Evolutionary conservation across 306 rosid genomes (phyloP).

Genomic region (Geum urbanum): DNA sequence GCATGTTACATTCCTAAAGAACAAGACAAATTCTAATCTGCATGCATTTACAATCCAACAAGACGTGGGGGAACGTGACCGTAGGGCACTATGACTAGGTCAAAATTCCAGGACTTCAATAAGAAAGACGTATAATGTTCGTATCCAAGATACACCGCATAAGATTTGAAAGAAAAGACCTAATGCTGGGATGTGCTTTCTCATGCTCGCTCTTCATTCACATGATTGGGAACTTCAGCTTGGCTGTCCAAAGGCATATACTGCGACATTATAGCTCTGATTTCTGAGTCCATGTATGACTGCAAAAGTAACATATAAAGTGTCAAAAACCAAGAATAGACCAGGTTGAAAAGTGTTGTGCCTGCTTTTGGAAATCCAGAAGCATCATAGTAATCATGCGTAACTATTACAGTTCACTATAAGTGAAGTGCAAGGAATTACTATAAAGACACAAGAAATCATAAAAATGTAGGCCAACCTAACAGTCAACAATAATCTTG

Average conservation of each 20-base stretch:
- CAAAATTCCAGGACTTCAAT: conserved; percentile 40
- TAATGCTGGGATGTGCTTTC: conserved; percentile 13
- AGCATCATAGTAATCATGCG: background rate
- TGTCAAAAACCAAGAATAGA: conserved; percentile 14
- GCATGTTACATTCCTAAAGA: conserved; percentile 36
- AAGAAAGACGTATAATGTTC: conserved; percentile 31
- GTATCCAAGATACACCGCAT: conserved; percentile 32
- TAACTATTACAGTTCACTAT: background rate
- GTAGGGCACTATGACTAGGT: conserved; percentile 16
- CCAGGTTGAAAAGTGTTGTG: background rate
- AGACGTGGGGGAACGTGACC: conserved; percentile 30
- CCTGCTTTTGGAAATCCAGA: background rate
- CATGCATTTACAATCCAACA: conserved; percentile 40
- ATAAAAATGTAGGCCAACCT: background rate
- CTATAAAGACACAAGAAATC: background rate
- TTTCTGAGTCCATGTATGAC: conserved; percentile 98
- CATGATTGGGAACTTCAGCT: conserved; percentile 68
- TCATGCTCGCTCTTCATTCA: conserved; percentile 55
- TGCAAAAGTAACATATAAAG: conserved; percentile 42
- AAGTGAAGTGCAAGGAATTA: background rate
- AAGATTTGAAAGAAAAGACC: conserved; percentile 17
- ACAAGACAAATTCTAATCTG: conserved; percentile 32
- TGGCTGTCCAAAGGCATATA: conserved; percentile 99
- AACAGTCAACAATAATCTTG: background rate
- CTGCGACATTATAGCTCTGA: conserved; percentile 98